phyloP scores from a whole-genome alignment of 2,329 filamentous ascomycete genomes.

The Dothistroma pini region DNA sequence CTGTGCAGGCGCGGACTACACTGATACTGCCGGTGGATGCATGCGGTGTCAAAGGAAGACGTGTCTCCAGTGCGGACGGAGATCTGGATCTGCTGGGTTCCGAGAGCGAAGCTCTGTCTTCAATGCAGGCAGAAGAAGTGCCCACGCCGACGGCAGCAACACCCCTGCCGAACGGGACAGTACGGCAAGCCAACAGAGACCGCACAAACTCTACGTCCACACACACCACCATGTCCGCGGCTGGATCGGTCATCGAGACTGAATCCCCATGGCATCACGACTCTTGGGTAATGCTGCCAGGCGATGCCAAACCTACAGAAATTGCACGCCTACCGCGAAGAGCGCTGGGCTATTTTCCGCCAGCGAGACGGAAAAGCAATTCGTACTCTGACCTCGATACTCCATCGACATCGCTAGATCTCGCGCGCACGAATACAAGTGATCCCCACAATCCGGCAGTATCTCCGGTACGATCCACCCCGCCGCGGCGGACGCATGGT shows the following conservation, averaged over 20 bases:
- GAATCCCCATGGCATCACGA: slow-evolving; percentile 79
- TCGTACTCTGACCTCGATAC: slow-evolving; percentile 61
- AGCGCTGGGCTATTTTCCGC: slow-evolving; percentile 86
- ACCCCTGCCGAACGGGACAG: slow-evolving; percentile 17
- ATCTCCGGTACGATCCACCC: slow-evolving; percentile 35
- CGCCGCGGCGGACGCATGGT: slow-evolving; percentile 39
- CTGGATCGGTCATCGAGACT: slow-evolving; percentile 46
- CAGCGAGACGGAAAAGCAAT: slow-evolving; percentile 79
- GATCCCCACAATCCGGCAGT: slow-evolving; percentile 29
- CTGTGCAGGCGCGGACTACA: slow-evolving; percentile 76
- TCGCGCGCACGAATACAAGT: slow-evolving; percentile 46
- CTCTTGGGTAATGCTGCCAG: slow-evolving; percentile 80
- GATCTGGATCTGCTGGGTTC: slow-evolving; percentile 32
- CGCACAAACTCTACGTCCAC: slow-evolving; percentile 37
- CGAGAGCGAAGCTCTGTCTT: slow-evolving; percentile 31
- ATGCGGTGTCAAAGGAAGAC: slow-evolving; percentile 75
- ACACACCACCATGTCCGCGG: slow-evolving; percentile 36
- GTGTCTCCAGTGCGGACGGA: slow-evolving; percentile 38
- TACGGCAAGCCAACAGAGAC: slow-evolving; percentile 27
- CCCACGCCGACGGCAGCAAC: slow-evolving; percentile 32
- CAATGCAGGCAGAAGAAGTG: slow-evolving; percentile 38
- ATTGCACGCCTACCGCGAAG: slow-evolving; percentile 79
- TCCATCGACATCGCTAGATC: slow-evolving; percentile 62
- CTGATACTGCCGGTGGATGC: slow-evolving; percentile 85
- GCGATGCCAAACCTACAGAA: slow-evolving; percentile 67